These are phyloP conservation scores for Epichloe typhina DNA, from an alignment of 2,329 filamentous ascomycete species.

Conservation along the genomic window DNA sequence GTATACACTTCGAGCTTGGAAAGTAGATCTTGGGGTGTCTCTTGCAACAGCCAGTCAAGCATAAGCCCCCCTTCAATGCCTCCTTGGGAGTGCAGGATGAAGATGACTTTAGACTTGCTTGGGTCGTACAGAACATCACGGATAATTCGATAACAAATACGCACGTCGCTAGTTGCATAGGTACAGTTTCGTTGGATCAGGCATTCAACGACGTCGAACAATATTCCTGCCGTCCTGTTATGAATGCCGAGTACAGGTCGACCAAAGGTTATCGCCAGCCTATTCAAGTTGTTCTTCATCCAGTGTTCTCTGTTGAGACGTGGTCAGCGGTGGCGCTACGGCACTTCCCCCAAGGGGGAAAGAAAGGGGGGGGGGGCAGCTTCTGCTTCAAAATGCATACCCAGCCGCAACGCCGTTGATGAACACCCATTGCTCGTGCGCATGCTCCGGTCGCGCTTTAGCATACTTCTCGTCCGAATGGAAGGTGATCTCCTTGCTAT, in stretches of 20 bases:
- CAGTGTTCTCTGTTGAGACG: constrained; percentile 38
- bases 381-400: constrained; percentile 23
- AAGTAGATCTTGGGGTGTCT: constrained; percentile 52
- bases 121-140: constrained; percentile 51
- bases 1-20: constrained; percentile 64
- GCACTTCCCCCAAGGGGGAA: no score
- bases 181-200: constrained; percentile 62
- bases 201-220: constrained; percentile 69
- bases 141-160: constrained; percentile 46
- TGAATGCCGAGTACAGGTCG: constrained; percentile 61
- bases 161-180: constrained; percentile 57
- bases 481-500: constrained; percentile 36
- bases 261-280: constrained; percentile 58
- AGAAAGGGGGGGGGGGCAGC: neutral
- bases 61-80: constrained; percentile 64
- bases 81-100: constrained; percentile 67
- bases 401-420: constrained; percentile 58
- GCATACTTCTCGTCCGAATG: constrained; percentile 41
- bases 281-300: constrained; percentile 58
- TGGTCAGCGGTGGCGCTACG: neutral
- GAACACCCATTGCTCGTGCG: constrained; percentile 66
- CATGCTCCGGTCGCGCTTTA: constrained; percentile 32
- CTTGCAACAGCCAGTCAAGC: constrained; percentile 64
- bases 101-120: constrained; percentile 52
- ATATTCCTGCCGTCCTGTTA: constrained; percentile 58